Base-by-base conservation (phyloP, 495 filamentous ascomycete genomes). In the Lasiosphaeriaceae sp. region DNA sequence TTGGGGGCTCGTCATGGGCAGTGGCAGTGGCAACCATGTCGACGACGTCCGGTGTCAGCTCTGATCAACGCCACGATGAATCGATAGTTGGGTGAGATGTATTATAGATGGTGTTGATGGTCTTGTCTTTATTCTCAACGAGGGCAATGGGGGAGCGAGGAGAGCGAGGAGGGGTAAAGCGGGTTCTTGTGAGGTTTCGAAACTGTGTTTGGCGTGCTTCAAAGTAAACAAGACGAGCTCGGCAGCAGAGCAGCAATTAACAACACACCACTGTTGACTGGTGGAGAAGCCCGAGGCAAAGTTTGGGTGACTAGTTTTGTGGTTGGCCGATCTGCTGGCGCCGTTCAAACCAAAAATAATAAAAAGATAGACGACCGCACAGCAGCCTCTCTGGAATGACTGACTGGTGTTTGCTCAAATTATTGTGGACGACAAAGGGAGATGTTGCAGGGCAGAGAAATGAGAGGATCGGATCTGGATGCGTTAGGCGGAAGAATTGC, bases 1-100 rank as follows among this genome's bases (percentile, higher is more conserved):
- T 64, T 35, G 72, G 70, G n/a, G 61, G 66, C 23, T 71, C 62
- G 12, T 68, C 60, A 54, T 66, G 60, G 39, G 66, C 54, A 49
- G 71, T 49, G 50, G 71, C 69, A 72, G 77, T n/a, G n/a, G 26
- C 9, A 9, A 9, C 76, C 53, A 14, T 65, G 58, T 50, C 16
- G 50, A 20, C 20, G 57, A 20, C 24, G 26, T 31, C n/a, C n/a
- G n/a, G n/a, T n/a, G n/a, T n/a, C n/a, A n/a, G n/a, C 43, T 50
- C 16, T 35, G 14, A 22, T 37, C 39, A 44, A 50, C 22, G 34
- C 41, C 37, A 37, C 39, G n/a, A 17, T 43, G 12, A n/a, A 16
- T 14, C 39, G n/a, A 17, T 43, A 16, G n/a, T 43, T 14, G 39
- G n/a, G n/a, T n/a, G n/a, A n/a, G n/a, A 11, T 43, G 3, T 43